Evolutionary conservation across 495 filamentous ascomycete species (phyloP).

Genomic region (Glonium stellatum): DNA sequence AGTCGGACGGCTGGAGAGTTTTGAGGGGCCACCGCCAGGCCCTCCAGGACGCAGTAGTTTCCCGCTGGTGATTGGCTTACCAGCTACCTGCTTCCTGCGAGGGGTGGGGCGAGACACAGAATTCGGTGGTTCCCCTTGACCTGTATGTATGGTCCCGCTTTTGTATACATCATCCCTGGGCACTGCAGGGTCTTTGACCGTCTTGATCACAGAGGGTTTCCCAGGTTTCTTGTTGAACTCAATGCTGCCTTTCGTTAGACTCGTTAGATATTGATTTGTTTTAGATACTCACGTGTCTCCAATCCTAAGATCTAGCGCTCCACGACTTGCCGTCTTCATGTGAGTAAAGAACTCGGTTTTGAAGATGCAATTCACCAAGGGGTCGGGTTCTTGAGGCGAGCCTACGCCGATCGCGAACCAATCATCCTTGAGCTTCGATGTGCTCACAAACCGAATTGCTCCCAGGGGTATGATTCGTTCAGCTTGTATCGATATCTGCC

Average conservation of each 20-base stretch:
- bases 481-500: slow-evolving; percentile 68
- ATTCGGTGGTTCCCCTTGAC: slow-evolving; percentile 72
- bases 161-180: slow-evolving; percentile 79
- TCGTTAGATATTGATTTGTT: neutral
- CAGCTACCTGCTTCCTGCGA: slow-evolving; percentile 71
- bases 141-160: slow-evolving; percentile 81
- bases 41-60: slow-evolving; percentile 87
- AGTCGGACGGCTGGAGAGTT: slow-evolving; percentile 49
- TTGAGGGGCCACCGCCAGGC: slow-evolving; percentile 71
- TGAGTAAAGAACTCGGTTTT: slow-evolving; percentile 98
- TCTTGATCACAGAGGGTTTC: slow-evolving; percentile 81
- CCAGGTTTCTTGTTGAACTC: slow-evolving; percentile 98
- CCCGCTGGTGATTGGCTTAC: slow-evolving; percentile 82
- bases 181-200: slow-evolving; percentile 73
- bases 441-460: slow-evolving; percentile 75
- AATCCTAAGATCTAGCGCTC: slow-evolving; percentile 74
- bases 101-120: slow-evolving; percentile 81
- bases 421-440: slow-evolving; percentile 78
- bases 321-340: slow-evolving; percentile 65
- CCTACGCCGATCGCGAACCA: slow-evolving; percentile 93
- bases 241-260: slow-evolving; percentile 48
- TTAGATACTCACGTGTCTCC: slow-evolving; percentile 49
- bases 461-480: slow-evolving; percentile 78
- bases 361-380: slow-evolving; percentile 82
- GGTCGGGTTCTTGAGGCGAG: slow-evolving; percentile 82